A percentile compares a stretch with the other conserved stretches of the same genome.
These are phyloP conservation scores for Lipomyces lipofer DNA, from an alignment of 805 yeast species.

Conservation along the genomic window DNA sequence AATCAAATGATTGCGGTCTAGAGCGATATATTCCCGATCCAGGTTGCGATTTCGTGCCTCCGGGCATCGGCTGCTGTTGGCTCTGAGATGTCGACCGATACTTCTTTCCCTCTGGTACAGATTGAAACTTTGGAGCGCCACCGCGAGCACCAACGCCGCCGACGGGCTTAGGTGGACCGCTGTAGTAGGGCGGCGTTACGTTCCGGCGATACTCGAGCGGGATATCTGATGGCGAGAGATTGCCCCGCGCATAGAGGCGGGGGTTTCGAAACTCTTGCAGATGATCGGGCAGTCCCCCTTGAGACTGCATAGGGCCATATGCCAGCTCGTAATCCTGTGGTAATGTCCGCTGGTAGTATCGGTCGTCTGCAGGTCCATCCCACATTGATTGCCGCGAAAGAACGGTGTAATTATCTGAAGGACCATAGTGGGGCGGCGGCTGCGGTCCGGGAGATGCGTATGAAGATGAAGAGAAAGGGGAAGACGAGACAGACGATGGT, in stretches of 20 bases:
- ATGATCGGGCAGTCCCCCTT: slow-evolving; percentile 9
- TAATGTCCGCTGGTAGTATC: slow-evolving; percentile 10
- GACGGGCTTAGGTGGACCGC: slow-evolving; percentile 1
- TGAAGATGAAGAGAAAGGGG: slow-evolving; percentile 6
- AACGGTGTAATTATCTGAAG: slow-evolving; percentile 1
- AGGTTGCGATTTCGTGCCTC: background rate
- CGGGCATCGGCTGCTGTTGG: slow-evolving; percentile 5
- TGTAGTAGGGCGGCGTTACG: slow-evolving; percentile 10
- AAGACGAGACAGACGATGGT: background rate
- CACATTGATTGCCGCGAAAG: slow-evolving; percentile 22
- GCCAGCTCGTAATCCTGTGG: slow-evolving; percentile 5
- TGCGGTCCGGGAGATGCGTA: slow-evolving; percentile 10
- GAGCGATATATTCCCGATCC: slow-evolving; percentile 6
- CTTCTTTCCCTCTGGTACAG: slow-evolving; percentile 12
- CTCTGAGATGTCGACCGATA: slow-evolving; percentile 8
- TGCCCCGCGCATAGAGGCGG: slow-evolving; percentile 8
- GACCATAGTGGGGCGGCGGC: slow-evolving; percentile 3
- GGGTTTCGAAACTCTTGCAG: slow-evolving; percentile 23
- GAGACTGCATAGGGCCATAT: background rate
- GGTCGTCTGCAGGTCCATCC: slow-evolving; percentile 7
- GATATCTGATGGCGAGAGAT: slow-evolving; percentile 13
- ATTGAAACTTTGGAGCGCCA: background rate
- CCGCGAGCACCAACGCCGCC: background rate
- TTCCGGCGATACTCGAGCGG: slow-evolving; percentile 13
- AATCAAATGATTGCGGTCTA: slow-evolving; percentile 13